These are phyloP conservation scores for Heterobasidion occidentale DNA, from an alignment of 1,284 basidiomycete genomes.

Conservation along the genomic window DNA sequence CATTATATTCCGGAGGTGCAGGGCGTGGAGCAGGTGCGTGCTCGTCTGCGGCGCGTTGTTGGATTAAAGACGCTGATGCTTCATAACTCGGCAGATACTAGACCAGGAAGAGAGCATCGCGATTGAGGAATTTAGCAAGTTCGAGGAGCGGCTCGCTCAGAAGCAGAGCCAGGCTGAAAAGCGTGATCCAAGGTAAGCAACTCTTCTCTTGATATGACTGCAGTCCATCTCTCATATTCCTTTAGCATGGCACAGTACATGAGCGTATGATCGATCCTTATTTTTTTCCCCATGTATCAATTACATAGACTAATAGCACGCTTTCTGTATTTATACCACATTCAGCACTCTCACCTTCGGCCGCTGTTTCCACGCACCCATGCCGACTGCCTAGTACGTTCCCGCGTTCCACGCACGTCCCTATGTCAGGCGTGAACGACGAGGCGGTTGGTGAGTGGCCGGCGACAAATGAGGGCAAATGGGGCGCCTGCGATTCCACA, in stretches of 20 bases:
- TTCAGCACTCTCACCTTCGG: background rate
- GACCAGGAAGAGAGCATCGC: slow-evolving; percentile 90
- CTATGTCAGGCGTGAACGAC: too few species aligned
- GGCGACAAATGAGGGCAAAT: too few species aligned
- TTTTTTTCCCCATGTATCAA: background rate
- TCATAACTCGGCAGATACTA: slow-evolving; percentile 49
- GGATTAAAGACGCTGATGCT: slow-evolving; percentile 1
- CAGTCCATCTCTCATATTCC: slow-evolving; percentile 2
- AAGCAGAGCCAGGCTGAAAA: slow-evolving; percentile 27
- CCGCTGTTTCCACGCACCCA: background rate
- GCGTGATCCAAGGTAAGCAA: slow-evolving; percentile 33
- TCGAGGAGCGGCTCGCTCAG: slow-evolving; percentile 70
- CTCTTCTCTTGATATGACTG: background rate
- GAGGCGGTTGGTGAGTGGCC: too few species aligned
- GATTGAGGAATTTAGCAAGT: slow-evolving; percentile 85
- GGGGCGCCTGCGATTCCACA: too few species aligned
- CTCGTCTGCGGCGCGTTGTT: background rate
- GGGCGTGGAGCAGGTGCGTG: slow-evolving; percentile 85
- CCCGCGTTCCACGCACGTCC: too few species aligned
- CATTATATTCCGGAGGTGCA: slow-evolving; percentile 99
- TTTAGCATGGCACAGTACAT: slow-evolving; percentile 69
- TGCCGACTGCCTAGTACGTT: background rate
- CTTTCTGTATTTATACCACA: background rate
- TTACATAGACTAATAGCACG: background rate
- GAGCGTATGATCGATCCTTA: slow-evolving; percentile 30